phyloP scores from a whole-genome alignment of 2,329 filamentous ascomycete species.

The Podosphaera xanthii region DNA sequence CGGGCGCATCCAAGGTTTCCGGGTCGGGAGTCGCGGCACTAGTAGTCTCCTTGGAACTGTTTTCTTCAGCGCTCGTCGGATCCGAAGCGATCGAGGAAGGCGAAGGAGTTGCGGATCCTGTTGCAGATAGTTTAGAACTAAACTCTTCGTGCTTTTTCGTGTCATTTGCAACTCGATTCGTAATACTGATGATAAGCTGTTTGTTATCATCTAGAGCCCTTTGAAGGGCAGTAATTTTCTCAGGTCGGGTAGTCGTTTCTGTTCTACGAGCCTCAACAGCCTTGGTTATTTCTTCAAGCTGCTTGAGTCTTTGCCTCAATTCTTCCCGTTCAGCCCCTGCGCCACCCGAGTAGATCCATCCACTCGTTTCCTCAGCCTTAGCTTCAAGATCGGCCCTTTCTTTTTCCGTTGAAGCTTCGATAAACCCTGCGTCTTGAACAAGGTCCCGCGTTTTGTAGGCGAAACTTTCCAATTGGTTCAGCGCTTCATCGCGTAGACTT shows the following conservation, averaged over 20 bases:
- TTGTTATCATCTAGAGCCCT: constrained; percentile 49
- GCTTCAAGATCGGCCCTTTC: constrained; percentile 44
- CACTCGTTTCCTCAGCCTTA: constrained; percentile 45
- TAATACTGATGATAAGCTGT: constrained; percentile 46
- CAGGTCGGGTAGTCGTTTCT: constrained; percentile 50
- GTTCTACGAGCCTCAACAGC: constrained; percentile 56
- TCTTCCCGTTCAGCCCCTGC: constrained; percentile 50
- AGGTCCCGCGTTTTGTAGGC: constrained; percentile 78
- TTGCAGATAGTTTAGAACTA: constrained; percentile 21
- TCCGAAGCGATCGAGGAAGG: constrained; percentile 23
- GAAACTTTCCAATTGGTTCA: constrained; percentile 84
- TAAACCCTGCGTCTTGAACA: constrained; percentile 53
- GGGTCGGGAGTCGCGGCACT: constrained; percentile 18
- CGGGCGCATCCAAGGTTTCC: constrained; percentile 33
- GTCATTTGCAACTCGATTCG: constrained; percentile 50
- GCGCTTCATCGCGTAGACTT: constrained; percentile 54
- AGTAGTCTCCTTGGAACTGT: constrained; percentile 13
- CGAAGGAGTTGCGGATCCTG: constrained; percentile 18
- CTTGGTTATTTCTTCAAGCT: constrained; percentile 52
- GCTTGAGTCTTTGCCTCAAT: constrained; percentile 54
- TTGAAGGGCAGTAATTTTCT: constrained; percentile 41
- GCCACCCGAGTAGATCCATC: constrained; percentile 83
- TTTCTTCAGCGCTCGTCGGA: constrained; percentile 58
- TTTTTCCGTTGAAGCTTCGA: constrained; percentile 43
- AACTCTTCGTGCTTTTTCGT: constrained; percentile 32